Base-by-base conservation (phyloP, 768 basidiomycete species). In the Cyathus striatus region DNA sequence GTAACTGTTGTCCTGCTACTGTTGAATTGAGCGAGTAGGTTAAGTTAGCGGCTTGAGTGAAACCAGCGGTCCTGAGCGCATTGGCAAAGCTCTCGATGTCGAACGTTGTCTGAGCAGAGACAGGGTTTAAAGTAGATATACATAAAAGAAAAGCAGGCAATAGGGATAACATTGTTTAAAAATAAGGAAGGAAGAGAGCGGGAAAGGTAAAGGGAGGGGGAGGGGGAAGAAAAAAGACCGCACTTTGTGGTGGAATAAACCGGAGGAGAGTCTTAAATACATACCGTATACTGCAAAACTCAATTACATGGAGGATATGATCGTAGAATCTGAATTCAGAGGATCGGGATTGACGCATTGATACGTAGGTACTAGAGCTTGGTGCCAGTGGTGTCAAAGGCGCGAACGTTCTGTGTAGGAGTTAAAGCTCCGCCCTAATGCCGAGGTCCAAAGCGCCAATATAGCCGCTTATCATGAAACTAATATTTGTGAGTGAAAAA, bases 1-100 rank as follows among this genome's bases (percentile, higher is more conserved):
- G 59, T n/a, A 83, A 55, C 14, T 53, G 48, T 43, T 65, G 58
- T 4, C 78, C 83, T 5, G 46, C 53, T 12, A 58, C 40, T 13
- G 73, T 76, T 22, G 59, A 50, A 38, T 78, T 77, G 54, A 83
- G 56, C 33, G 55, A 56, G 13, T 54, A 43, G 4, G 73, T 61
- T 23, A 65, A 56, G 22, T 51, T 52, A 16, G 71, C 69, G 27
- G 84, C 56, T 22, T 59, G 54, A 23, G 66, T 69, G 40, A 76
- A 66, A 7, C 74, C 72, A 7, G 59, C 45, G 27, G 46, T 37
- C 39, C 64, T 59, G 16, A 81, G 63, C 18, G 64, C 61, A 18
- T 59, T 53, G 12, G 70, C 32, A 21, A 78, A 60, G 41, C 47
- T 53, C 58, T 63, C 54, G 40, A 54, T 26, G 39, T 49, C 58